These are phyloP conservation scores for Neonectria neomacrospora DNA, from an alignment of 2,329 filamentous ascomycete genomes.

Conservation along the genomic window DNA sequence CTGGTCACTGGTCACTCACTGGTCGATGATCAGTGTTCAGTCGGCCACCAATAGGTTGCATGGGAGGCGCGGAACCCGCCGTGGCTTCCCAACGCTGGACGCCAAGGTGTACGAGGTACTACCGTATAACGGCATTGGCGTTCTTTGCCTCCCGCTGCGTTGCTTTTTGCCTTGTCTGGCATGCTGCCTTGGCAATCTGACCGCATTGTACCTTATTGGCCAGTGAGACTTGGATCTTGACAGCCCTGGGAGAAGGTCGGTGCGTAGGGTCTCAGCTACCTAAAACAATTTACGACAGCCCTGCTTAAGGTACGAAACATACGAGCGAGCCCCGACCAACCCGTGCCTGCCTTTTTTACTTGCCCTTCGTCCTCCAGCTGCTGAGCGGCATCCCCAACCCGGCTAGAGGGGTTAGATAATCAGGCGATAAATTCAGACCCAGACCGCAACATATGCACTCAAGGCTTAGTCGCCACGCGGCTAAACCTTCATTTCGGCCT, in stretches of 20 bases:
- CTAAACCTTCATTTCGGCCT: not conserved
- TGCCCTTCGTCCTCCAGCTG: not conserved
- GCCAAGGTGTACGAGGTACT: not conserved
- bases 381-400: not conserved
- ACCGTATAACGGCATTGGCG: not conserved
- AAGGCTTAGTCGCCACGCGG: not conserved
- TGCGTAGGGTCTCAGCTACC: not conserved
- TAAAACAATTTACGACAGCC: not conserved
- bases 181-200: not conserved
- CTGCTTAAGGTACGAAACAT: not conserved
- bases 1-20: too few relatives aligned
- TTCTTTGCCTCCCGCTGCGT: constrained; percentile 1
- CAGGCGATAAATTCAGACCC: not conserved
- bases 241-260: not conserved
- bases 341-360: not conserved
- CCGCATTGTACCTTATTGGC: not conserved
- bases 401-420: not conserved
- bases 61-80: constrained; percentile 20
- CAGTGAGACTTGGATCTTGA: not conserved
- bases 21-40: not conserved
- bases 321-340: not conserved
- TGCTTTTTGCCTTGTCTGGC: not conserved
- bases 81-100: not conserved
- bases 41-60: not conserved
- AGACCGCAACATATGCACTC: not conserved